phyloP scores from a whole-genome alignment of 2,329 filamentous ascomycete genomes.

The Pezicula neosporulosa region DNA sequence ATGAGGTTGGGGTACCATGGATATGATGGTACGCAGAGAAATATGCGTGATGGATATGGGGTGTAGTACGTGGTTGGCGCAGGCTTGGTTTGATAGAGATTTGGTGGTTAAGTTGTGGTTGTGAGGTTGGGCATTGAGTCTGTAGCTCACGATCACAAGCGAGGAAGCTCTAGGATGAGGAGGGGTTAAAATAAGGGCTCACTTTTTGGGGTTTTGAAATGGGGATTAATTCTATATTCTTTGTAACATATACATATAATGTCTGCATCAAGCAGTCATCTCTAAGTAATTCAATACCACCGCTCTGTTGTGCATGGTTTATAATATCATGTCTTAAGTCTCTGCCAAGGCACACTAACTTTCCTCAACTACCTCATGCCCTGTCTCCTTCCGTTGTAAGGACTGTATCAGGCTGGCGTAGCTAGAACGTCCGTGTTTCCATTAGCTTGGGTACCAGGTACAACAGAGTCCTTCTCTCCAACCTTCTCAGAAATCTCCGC shows the following conservation, averaged over 20 bases:
- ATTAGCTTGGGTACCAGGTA: conserved; percentile 3
- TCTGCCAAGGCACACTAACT: neutral
- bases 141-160: neutral
- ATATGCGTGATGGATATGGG: neutral
- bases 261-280: neutral
- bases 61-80: neutral
- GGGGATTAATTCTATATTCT: neutral
- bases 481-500: conserved; percentile 3
- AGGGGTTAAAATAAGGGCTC: neutral
- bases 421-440: conserved; percentile 2
- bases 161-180: neutral
- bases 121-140: neutral
- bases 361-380: neutral
- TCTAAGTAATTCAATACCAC: too few relatives aligned
- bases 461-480: neutral
- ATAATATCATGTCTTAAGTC: neutral
- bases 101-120: neutral
- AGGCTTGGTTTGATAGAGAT: neutral
- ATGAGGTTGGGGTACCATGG: conserved; percentile 2
- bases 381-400: conserved; percentile 3
- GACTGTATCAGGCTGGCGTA: neutral
- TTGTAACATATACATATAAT: neutral
- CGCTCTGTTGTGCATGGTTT: too few relatives aligned
- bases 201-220: neutral
- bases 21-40: conserved; percentile 10